A percentile compares a stretch with the other conserved stretches of the same genome.
Evolutionary conservation across 2,329 filamentous ascomycete genomes (phyloP).

Genomic region (Keithomyces neogunnii): DNA sequence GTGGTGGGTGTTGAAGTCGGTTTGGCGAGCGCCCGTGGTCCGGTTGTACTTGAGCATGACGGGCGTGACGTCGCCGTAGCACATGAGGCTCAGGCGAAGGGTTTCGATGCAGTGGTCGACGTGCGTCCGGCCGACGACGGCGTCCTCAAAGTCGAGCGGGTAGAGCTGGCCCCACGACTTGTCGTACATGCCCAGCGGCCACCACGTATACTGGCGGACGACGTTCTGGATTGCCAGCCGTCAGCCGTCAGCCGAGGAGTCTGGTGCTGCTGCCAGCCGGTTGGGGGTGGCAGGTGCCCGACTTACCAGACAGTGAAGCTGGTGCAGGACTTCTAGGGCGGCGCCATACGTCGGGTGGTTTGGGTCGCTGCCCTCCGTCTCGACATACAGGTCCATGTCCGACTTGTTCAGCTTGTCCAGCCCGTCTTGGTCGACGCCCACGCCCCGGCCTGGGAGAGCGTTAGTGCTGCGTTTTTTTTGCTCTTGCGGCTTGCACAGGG

Average conservation of each 20-base stretch:
- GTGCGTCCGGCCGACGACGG: not conserved
- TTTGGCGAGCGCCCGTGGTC: not conserved
- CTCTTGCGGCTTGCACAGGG: not conserved
- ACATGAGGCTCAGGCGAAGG: constrained; percentile 4
- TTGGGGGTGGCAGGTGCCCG: not conserved
- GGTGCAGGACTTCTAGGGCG: not conserved
- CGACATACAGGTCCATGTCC: not conserved
- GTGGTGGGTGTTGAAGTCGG: constrained; percentile 3
- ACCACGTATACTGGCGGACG: constrained; percentile 1
- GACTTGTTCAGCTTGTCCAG: not conserved
- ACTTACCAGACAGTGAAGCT: constrained; percentile 4
- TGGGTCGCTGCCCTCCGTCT: not conserved
- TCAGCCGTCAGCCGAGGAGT: not conserved
- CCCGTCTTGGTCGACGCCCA: not conserved
- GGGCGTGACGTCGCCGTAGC: constrained; percentile 3
- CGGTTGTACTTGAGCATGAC: not conserved
- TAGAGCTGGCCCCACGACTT: constrained; percentile 2
- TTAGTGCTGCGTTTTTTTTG: not conserved
- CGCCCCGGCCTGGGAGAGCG: not conserved
- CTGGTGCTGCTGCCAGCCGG: not conserved
- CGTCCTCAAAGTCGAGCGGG: not conserved
- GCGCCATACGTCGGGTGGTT: constrained; percentile 1
- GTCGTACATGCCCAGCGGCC: constrained; percentile 2
- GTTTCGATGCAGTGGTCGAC: constrained; percentile 5
- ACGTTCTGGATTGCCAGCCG: not conserved